These are phyloP conservation scores for Bidens hawaiensis DNA, from an alignment of 140 eudicot species.

Conservation along the genomic window DNA sequence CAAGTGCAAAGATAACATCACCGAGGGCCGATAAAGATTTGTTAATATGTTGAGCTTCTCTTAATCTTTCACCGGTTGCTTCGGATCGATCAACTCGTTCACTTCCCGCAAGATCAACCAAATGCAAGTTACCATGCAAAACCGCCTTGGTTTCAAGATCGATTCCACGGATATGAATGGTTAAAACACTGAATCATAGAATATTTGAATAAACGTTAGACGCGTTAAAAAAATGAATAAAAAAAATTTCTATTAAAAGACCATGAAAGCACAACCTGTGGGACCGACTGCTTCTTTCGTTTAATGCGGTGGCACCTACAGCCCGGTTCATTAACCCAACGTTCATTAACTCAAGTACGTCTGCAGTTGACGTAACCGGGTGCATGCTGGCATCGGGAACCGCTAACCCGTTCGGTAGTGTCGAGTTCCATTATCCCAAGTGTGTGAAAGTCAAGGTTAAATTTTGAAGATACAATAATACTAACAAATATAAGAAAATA, in stretches of 20 bases:
- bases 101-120: conserved; percentile 93
- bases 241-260: background rate
- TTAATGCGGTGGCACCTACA: conserved; percentile 81
- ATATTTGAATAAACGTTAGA: background rate
- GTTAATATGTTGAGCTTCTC: conserved; percentile 91
- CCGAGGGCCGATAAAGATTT: conserved; percentile 91
- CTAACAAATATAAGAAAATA: background rate
- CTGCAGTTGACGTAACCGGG: conserved; percentile 65
- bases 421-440: conserved; percentile 79
- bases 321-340: conserved; percentile 80
- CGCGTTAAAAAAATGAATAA: background rate
- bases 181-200: conserved; percentile 53
- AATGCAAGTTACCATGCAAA: conserved; percentile 75
- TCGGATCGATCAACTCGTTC: conserved; percentile 87
- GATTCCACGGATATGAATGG: conserved; percentile 79
- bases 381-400: conserved; percentile 95
- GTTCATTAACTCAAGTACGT: conserved; percentile 73
- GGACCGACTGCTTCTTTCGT: conserved; percentile 90
- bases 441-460: conserved; percentile 71
- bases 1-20: conserved; percentile 86
- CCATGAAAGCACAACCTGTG: conserved; percentile 49
- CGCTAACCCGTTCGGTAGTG: conserved; percentile 86
- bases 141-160: conserved; percentile 61
- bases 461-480: conserved; percentile 7
- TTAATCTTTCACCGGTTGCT: conserved; percentile 77